Percentiles rank a stretch among this genome's conserved stretches.
These are phyloP conservation scores for Pisolithus orientalis DNA, from an alignment of 768 basidiomycete species.

Conservation along the genomic window DNA sequence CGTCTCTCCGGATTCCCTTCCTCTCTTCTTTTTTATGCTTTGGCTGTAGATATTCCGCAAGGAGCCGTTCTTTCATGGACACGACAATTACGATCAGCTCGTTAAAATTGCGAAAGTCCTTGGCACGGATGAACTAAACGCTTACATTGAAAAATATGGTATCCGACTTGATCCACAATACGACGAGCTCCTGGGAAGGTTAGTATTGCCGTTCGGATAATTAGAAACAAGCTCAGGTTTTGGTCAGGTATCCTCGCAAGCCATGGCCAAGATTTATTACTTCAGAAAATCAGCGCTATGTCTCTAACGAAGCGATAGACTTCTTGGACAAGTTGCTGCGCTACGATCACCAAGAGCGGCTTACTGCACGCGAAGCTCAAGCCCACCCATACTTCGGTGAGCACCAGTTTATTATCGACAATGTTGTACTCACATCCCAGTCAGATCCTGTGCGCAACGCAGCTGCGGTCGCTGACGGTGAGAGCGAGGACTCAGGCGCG, in stretches of 20 bases:
- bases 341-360: slow-evolving; percentile 95
- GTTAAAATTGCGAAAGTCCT: slow-evolving; percentile 98
- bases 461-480: slow-evolving; percentile 42
- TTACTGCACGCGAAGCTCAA: slow-evolving; percentile 92
- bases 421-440: slow-evolving; percentile 10
- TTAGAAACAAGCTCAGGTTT: slow-evolving; percentile 5
- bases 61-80: slow-evolving; percentile 98
- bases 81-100: slow-evolving; percentile 97
- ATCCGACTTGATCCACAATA: slow-evolving; percentile 95
- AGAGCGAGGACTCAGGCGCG: slow-evolving; percentile 47
- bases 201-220: slow-evolving; percentile 9
- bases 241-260: slow-evolving; percentile 77
- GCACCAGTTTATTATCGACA: slow-evolving; percentile 12
- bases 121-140: slow-evolving; percentile 91
- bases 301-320: slow-evolving; percentile 95
- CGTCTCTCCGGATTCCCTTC: not conserved
- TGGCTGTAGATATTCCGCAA: slow-evolving; percentile 86
- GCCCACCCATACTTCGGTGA: slow-evolving; percentile 88
- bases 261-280: slow-evolving; percentile 96
- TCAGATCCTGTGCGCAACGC: slow-evolving; percentile 64
- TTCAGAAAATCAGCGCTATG: slow-evolving; percentile 91
- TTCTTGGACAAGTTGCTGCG: slow-evolving; percentile 91
- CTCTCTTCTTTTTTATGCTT: not conserved
- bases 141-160: slow-evolving; percentile 91
- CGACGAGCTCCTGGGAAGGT: slow-evolving; percentile 89